Base-by-base conservation (phyloP, 106 monocot genomes). In the Apostasia ramifera region DNA sequence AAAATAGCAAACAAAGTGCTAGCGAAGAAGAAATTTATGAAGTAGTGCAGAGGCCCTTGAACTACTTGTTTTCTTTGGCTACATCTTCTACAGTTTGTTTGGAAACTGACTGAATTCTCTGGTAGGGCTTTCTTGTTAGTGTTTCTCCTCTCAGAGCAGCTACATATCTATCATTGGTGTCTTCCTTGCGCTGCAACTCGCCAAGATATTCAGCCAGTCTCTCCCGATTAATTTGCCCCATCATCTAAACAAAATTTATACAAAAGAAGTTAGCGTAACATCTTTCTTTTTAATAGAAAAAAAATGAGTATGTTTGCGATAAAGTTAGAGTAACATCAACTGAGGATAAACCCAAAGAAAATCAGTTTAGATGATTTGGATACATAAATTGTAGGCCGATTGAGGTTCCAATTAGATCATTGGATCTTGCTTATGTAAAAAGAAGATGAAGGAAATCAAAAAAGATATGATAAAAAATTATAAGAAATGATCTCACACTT, bases 151-250 rank as follows among this genome's bases (percentile, higher is more conserved):
- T 86, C 13, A 97, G 68, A 51, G 95, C 95, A 42, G 95, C 95
- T 2, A 89, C 89, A 74, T 97, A 97, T 61, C 92, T 66, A 53
- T 97, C 95, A 65, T 97, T 92, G 1, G 89, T 97, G 55, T 97
- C 82, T 69, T 97, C 91, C 69, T 97, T 97, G 57, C 92, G 82
- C 62, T 97, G 89, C 63, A 97, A 59, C 76, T 97, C 95, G 6
- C 92, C 95, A 48, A 97, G 92, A 75, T 71, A 92, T 66, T 97
- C 95, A 44, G 86, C 87, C 43, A 97, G 52, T 53, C 95, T 89
- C 58, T 92, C 95, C 26, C 82, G 82, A 67, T 97, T 97, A 11
- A 86, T 86, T 78, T 92, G 88, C 44, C 86, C 95, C 95, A 97
- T 97, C 95, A 92, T 89, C 95, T 95, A 79, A 15, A 57, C 67